phyloP scores from a whole-genome alignment of 73 alveolate species.

The Paramecium biaurelia region DNA sequence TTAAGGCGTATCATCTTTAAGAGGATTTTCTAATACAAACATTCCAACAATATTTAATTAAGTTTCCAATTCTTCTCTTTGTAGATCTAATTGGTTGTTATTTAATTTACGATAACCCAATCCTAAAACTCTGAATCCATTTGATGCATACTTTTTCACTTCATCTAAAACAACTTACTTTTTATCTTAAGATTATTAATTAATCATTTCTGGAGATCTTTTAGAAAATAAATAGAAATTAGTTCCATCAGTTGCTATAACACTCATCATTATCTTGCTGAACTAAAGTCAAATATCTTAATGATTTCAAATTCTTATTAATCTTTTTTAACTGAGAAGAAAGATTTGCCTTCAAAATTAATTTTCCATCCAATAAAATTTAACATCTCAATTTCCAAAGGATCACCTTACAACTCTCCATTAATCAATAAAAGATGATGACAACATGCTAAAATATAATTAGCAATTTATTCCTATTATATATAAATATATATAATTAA shows the following conservation, averaged over 20 bases:
- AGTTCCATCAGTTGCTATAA: constrained; percentile 22
- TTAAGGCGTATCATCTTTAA: constrained; percentile 54
- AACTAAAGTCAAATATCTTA: constrained; percentile 42
- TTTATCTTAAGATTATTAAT: background rate
- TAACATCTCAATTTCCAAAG: background rate
- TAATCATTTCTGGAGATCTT: constrained; percentile 58
- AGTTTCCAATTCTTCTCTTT: constrained; percentile 52
- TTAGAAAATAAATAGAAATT: constrained; percentile 2
- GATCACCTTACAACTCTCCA: background rate
- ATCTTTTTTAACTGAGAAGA: background rate
- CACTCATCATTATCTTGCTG: constrained; percentile 54
- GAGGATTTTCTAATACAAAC: constrained; percentile 54
- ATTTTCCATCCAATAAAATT: constrained; percentile 19
- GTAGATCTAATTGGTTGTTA: background rate
- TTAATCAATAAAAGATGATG: background rate
- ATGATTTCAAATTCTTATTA: background rate
- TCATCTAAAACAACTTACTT: background rate
- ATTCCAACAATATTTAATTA: constrained; percentile 50
- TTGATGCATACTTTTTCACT: background rate
- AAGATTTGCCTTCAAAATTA: background rate
- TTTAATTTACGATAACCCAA: constrained; percentile 43
- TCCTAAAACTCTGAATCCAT: constrained; percentile 59
- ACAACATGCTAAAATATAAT: background rate
- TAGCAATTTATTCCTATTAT: background rate
- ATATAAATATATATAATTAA: background rate